phyloP scores from a whole-genome alignment of 805 yeast genomes.

The Jamesozyma hellenica region DNA sequence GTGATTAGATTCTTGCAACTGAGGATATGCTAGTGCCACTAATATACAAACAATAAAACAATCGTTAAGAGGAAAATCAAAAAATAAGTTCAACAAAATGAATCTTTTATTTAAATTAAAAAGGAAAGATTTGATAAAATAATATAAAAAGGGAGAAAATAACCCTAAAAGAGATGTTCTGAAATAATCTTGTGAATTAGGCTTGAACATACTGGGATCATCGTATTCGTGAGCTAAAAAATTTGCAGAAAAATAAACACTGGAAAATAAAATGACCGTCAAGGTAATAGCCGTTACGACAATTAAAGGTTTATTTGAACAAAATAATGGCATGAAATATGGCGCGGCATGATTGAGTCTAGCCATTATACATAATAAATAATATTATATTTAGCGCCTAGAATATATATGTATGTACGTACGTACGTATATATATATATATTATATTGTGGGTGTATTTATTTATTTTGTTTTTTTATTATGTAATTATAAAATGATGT shows the following conservation, averaged over 20 bases:
- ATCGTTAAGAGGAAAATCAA: slow-evolving; percentile 28
- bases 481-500: too few species aligned
- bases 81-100: slow-evolving; percentile 24
- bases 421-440: too few species aligned
- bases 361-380: slow-evolving; percentile 12
- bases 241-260: slow-evolving; percentile 16
- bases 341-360: slow-evolving; percentile 25
- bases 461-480: background rate
- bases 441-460: too few species aligned
- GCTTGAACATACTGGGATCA: slow-evolving; percentile 27
- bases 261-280: slow-evolving; percentile 10
- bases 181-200: slow-evolving; percentile 32
- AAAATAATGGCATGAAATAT: slow-evolving; percentile 28
- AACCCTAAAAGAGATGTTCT: slow-evolving; percentile 31
- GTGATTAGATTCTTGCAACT: slow-evolving; percentile 20
- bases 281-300: slow-evolving; percentile 10
- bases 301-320: slow-evolving; percentile 23
- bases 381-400: too few species aligned
- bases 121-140: slow-evolving; percentile 23
- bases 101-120: slow-evolving; percentile 23
- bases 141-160: slow-evolving; percentile 29
- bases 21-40: slow-evolving; percentile 34
- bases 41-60: slow-evolving; percentile 31
- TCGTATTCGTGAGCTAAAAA: slow-evolving; percentile 16
- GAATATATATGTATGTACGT: too few species aligned